Evolutionary conservation across 2,329 filamentous ascomycete genomes (phyloP), one percentile per base, ranked within the genome.

Genomic region (Trematosphaeria pertusa): DNA sequence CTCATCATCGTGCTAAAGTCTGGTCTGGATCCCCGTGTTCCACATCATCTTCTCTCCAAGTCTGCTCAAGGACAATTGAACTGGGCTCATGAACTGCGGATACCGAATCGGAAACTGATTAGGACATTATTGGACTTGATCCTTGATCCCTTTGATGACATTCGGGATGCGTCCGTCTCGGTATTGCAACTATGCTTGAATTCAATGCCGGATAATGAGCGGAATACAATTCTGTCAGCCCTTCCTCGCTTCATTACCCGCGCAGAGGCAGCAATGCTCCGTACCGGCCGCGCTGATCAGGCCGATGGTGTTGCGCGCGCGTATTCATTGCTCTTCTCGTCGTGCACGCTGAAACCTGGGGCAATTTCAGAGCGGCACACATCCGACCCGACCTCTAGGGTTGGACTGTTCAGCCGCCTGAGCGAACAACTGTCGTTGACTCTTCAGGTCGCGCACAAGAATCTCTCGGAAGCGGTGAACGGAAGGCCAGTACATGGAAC

Each of bases 81-180:
- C 24, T 85, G 82, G 81, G 73, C 75, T 3, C 76, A 79, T 47
- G 64, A 72, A 15, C 46, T 81, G 10, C 65, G 73, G 2, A 67
- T 84, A 3, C 71, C 81, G 14, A 71, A 67, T 39, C 9, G 37
- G 1, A 54, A 56, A 3, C 40, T 87, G 74, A 72, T 83, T 9
- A 79, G 87, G 37, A 77, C 86, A 4, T 75, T 97, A 5, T 75
- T 92, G 11, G 91, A 96, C 67, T 81, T 96, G 17, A 73, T 96
- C 6, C 78, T 96, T 64, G 89, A 99, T 61, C 90, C 93, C 0
- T 99, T 96, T 62, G 94, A 97, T 46, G 94, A 99, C 69, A 88
- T 97, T 4, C 82, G 93, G 56, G 84, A 75, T 36, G 73, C 72
- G 1, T 73, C 83, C 6, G 70, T 79, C 11, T 65, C 69, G 11